Percentiles rank a stretch among this genome's conserved stretches.
These are phyloP conservation scores for Yamadazyma blattariae DNA, from an alignment of 1,139 yeast species.

Conservation along the genomic window DNA sequence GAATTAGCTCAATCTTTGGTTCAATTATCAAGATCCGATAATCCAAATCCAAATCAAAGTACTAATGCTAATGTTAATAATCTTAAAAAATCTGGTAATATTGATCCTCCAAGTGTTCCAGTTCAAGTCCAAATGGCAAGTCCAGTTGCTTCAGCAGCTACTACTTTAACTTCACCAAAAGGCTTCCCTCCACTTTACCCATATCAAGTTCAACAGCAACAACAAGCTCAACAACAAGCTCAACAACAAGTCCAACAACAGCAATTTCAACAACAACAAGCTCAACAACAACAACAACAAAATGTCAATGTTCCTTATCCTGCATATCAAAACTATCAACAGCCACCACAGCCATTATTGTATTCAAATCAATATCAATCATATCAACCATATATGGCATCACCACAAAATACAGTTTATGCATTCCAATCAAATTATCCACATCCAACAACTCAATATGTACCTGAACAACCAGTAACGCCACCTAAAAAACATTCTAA, in stretches of 20 bases:
- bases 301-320: background rate
- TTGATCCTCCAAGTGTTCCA: no score
- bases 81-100: no score
- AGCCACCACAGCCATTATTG: no score
- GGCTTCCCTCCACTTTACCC: conserved; percentile 17
- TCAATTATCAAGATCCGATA: conserved; percentile 26
- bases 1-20: conserved; percentile 46
- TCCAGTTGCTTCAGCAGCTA: background rate
- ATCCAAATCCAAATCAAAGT: conserved; percentile 3
- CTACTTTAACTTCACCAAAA: conserved; percentile 3
- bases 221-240: conserved; percentile 5
- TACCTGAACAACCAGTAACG: conserved; percentile 13
- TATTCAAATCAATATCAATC: conserved; percentile 11
- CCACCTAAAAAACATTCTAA: conserved; percentile 22
- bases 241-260: conserved; percentile 5
- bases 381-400: conserved; percentile 13
- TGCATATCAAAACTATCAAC: no score
- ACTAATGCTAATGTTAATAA: background rate
- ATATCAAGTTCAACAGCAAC: conserved; percentile 12
- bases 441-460: conserved; percentile 6
- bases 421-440: background rate
- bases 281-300: conserved; percentile 1
- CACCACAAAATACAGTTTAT: conserved; percentile 10
- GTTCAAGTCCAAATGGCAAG: conserved; percentile 1
- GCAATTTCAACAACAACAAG: conserved; percentile 4